Evolutionary conservation across 2,329 filamentous ascomycete species (phyloP).

Genomic region (Cytospora leucostoma): DNA sequence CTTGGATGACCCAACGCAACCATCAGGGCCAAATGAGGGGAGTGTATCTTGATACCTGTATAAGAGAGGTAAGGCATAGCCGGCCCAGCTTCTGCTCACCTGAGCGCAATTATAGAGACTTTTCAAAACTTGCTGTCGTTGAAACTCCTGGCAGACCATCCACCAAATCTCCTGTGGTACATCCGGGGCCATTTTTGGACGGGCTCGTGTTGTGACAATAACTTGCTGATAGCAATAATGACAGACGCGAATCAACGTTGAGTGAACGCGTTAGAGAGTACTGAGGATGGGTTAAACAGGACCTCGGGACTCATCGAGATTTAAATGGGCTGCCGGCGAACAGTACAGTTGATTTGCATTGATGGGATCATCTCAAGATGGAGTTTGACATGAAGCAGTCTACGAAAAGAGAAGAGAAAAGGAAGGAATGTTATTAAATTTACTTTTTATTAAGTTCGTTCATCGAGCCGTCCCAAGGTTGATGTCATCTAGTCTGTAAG

Average conservation of each 20-base stretch:
- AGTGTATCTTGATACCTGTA: constrained; percentile 53
- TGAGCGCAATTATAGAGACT: constrained; percentile 62
- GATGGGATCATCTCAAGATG: not conserved
- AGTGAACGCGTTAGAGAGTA: not conserved
- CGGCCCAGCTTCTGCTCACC: constrained; percentile 56
- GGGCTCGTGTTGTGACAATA: not conserved
- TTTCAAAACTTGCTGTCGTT: constrained; percentile 55
- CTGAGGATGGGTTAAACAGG: not conserved
- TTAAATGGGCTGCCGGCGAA: not conserved
- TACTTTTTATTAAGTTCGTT: not conserved
- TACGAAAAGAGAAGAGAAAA: not conserved
- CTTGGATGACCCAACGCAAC: not conserved
- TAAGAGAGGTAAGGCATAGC: constrained; percentile 60
- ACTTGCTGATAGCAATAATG: not conserved
- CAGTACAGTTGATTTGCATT: not conserved
- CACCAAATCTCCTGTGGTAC: constrained; percentile 62
- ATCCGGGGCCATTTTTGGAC: constrained; percentile 16
- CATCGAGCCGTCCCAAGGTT: not conserved
- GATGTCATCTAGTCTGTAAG: not conserved
- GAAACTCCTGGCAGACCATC: constrained; percentile 61
- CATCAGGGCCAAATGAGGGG: not conserved
- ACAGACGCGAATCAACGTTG: not conserved
- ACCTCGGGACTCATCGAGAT: not conserved
- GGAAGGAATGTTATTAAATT: not conserved
- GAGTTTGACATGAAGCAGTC: not conserved